Evolutionary conservation across 441 rosid genomes (phyloP), one percentile per base, ranked within the genome.

Genomic region (Brassica hybrid): DNA sequence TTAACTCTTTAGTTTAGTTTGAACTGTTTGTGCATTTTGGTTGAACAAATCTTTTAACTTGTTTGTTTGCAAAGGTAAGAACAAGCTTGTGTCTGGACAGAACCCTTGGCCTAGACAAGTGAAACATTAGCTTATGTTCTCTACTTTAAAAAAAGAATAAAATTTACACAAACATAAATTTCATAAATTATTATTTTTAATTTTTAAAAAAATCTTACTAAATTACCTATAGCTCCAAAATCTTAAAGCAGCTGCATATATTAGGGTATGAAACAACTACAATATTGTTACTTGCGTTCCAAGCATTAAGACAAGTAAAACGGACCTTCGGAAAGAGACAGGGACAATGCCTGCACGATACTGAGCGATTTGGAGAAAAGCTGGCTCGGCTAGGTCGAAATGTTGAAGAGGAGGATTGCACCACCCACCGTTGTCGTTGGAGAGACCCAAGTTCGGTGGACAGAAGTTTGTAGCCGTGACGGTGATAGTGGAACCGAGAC

Each of bases 341-440:
- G 98, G 98, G 30, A 94, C 97, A 36, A 94, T 92, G 64, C 98
- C 98, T 5, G 97, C 97, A 1, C 87, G 83, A 83, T 94, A 94
- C 64, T 92, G 97, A 62, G 98, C 98, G 69, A 94, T 92, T 48
- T 90, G 92, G 62, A 91, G 79, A 85, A 92, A 94, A 69, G 97
- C 94, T 19, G 98, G 98, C 75, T 94, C 95, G 1, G 98, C 98
- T 81, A 94, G 54, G 79, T 94, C 97, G 18, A 94, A 94, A 81
- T 94, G 98, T 25, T 92, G 89, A 30, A 94, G 96, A 34, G 98
- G 98, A 75, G 98, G 97, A 69, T 94, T 94, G 80, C 98, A 94
- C 98, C 98, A 94, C 5, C 98, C 98, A 14, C 98, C 98, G n/a
- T 94, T 91, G 84, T 88, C 89, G 19, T 91, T 94, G 9, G 97